Evolutionary conservation across 345 rosid species (phyloP), one percentile per base, ranked within the genome.

Genomic region (Syzygium jambos): DNA sequence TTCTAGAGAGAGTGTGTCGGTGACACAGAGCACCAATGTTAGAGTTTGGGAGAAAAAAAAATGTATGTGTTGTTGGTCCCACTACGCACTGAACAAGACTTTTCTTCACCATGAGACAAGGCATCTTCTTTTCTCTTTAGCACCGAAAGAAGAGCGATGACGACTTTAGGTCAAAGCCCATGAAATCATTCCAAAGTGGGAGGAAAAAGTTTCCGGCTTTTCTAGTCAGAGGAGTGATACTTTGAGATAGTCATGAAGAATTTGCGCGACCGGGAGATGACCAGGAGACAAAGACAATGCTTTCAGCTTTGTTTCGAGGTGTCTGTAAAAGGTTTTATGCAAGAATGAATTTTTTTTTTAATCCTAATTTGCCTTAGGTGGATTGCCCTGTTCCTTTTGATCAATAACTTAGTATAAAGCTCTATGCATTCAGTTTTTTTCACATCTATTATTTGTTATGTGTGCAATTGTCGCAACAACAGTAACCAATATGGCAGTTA

Each of bases 171-270:
- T 25, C n/a, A 57, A 23, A 23, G 63, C 27, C 14, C 9, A 23
- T 10, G 14, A 57, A 57, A 25, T 2, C 22, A 23, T 57, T 57
- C 14, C n/a, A 57, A 57, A 56, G n/a, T 22, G 63, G 14, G n/a
- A 10, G 13, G 14, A 56, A 56, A 56, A 22, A 23, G 63, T 56
- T 23, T 23, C 13, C 0, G 1, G 63, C n/a, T 57, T 57, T 25
- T 25, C 29, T 57, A 25, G 29, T 25, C 2, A 57, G 63, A 23
- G 63, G 14, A 25, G 22, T 0, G 1, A 23, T 1, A 0, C 63
- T 25, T 25, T 2, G 29, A 57, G 13, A 57, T 23, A 57, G n/a
- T 25, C 29, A 57, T 25, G 29, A 57, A 23, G 1, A 25, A 57
- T 57, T n/a, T 57, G 59, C 22, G 19, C 5, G 4, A 55, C 2